These are phyloP conservation scores for Zhuliangozyma parablackwelliae DNA, from an alignment of 1,139 yeast species.

Conservation along the genomic window DNA sequence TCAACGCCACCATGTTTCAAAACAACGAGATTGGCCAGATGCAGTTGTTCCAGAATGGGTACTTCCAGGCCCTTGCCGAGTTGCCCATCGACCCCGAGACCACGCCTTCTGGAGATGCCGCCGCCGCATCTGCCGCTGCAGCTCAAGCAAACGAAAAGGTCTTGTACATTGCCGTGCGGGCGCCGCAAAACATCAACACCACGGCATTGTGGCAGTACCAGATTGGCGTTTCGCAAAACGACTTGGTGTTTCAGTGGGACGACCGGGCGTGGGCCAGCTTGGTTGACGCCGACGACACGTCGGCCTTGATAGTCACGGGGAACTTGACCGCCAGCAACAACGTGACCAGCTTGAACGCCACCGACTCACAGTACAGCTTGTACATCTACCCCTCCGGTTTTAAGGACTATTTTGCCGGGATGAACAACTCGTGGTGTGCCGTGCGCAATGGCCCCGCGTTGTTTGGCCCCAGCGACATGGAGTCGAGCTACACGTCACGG, in stretches of 20 bases:
- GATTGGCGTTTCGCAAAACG: conserved; percentile 65
- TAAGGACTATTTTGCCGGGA: conserved; percentile 30
- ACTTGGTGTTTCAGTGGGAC: conserved; percentile 70
- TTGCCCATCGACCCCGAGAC: conserved; percentile 5
- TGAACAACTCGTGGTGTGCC: conserved; percentile 74
- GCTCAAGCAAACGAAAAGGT: conserved; percentile 16
- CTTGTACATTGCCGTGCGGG: conserved; percentile 47
- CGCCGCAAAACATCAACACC: conserved; percentile 37
- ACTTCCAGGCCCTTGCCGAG: conserved; percentile 52
- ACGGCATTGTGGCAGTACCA: conserved; percentile 54
- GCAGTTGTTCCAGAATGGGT: conserved; percentile 42
- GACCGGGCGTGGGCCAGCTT: conserved; percentile 52
- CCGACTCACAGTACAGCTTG: conserved; percentile 38
- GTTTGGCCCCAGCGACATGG: conserved; percentile 15
- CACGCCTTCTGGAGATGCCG: background rate
- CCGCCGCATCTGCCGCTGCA: background rate
- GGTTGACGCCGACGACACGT: conserved; percentile 69
- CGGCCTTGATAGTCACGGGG: conserved; percentile 69
- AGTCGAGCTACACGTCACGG: conserved; percentile 43
- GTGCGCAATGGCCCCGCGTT: conserved; percentile 47
- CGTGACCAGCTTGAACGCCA: conserved; percentile 20
- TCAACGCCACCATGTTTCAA: conserved; percentile 37
- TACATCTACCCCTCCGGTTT: conserved; percentile 44
- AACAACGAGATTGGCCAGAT: conserved; percentile 29
- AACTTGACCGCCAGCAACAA: conserved; percentile 35